Conservation (phyloP, 257 asterid genomes). For the Nicotiana obtusifolia region DNA sequence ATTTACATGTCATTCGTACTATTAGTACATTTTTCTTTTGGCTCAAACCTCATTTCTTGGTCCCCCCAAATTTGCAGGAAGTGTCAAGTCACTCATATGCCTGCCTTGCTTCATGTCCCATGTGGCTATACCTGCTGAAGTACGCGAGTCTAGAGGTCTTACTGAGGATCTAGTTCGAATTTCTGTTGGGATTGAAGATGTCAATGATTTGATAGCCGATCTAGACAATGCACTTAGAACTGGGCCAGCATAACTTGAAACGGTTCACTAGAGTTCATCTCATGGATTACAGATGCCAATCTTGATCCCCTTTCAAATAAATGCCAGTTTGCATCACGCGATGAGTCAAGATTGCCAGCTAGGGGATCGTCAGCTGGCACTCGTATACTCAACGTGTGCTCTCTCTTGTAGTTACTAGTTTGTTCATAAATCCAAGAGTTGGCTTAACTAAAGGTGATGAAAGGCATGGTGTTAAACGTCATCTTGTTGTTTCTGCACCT, state of each 20-base stretch:
- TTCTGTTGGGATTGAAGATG: constrained; percentile 88
- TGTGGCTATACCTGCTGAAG: constrained; percentile 68
- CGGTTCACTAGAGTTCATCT: constrained; percentile 22
- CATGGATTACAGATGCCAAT: not conserved
- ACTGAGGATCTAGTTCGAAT: constrained; percentile 71
- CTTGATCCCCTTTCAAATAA: not conserved
- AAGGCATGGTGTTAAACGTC: not conserved
- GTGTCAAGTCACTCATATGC: constrained; percentile 88
- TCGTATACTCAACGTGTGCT: not conserved
- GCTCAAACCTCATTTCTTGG: no score
- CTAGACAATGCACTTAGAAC: constrained; percentile 49
- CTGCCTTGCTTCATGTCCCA: constrained; percentile 95
- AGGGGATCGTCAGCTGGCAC: not conserved
- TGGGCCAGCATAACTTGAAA: constrained; percentile 46
- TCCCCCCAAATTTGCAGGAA: constrained; percentile 40
- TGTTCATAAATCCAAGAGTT: not conserved
- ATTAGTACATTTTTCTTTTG: not conserved
- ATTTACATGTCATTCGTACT: not conserved
- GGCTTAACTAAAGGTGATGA: not conserved
- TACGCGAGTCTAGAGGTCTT: constrained; percentile 73
- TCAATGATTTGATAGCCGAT: constrained; percentile 66
- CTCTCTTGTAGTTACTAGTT: not conserved
- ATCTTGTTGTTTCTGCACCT: not conserved
- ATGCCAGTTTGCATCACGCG: not conserved
- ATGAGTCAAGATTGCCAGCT: no score